Evolutionary conservation across 768 basidiomycete genomes (phyloP).

Genomic region (Baorangia bicolor): DNA sequence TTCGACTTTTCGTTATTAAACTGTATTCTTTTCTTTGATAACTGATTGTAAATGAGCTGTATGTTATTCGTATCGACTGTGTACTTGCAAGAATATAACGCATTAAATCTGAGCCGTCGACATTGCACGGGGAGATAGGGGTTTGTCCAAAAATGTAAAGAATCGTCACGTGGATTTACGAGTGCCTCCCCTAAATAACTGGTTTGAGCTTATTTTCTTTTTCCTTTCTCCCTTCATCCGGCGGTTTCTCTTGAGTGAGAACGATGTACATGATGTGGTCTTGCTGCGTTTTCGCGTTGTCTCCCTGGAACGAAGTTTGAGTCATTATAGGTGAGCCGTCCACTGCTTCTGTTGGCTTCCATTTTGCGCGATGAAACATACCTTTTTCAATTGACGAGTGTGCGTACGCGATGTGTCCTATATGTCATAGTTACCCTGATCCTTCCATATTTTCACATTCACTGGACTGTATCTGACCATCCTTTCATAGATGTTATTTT

Average conservation of each 20-base stretch:
- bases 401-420: conserved; percentile 52
- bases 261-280: not conserved
- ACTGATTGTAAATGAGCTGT: not conserved
- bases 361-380: conserved; percentile 51
- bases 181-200: conserved; percentile 12
- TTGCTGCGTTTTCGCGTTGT: not conserved
- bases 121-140: too few species aligned
- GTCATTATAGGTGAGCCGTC: conserved; percentile 6
- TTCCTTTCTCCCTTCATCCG: not conserved
- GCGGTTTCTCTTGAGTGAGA: not conserved
- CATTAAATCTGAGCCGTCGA: too few species aligned
- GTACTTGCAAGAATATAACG: too few species aligned
- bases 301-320: not conserved
- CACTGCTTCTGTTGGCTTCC: not conserved
- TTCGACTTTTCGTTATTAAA: not conserved
- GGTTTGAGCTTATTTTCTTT: not conserved
- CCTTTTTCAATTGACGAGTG: conserved; percentile 45
- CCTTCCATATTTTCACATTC: conserved; percentile 33
- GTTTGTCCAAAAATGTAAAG: not conserved
- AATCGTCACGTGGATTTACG: not conserved
- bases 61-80: not conserved
- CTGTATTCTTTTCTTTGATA: too few species aligned
- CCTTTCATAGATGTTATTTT: not conserved
- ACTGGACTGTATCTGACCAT: conserved; percentile 7
- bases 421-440: conserved; percentile 96